Evolutionary conservation across 345 rosid species (phyloP).

Genomic region (Citrus medica): DNA sequence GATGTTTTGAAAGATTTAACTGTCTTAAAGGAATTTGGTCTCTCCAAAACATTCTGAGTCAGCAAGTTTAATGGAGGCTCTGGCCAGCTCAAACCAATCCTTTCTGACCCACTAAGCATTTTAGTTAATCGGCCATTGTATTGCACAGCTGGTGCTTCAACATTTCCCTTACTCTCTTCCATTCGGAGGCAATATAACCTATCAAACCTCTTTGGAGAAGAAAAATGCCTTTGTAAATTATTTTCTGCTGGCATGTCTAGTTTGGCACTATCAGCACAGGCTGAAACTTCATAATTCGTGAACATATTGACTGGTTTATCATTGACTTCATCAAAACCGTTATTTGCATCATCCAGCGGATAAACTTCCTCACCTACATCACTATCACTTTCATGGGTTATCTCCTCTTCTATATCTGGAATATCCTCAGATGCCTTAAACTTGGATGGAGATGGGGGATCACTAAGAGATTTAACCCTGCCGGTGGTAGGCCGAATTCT

Average conservation of each 20-base stretch:
- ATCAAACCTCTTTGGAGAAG: slow-evolving; percentile 56
- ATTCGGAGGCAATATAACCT: slow-evolving; percentile 55
- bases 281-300: slow-evolving; percentile 1
- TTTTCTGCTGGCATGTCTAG: slow-evolving; percentile 31
- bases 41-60: slow-evolving; percentile 54
- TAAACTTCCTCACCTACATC: slow-evolving; percentile 77
- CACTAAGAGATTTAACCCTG: slow-evolving; percentile 74
- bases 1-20: slow-evolving; percentile 43
- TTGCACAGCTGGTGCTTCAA: slow-evolving; percentile 16
- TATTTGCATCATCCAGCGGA: slow-evolving; percentile 62
- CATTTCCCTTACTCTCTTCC: slow-evolving; percentile 30
- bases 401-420: slow-evolving; percentile 66
- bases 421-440: slow-evolving; percentile 63
- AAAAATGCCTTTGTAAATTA: slow-evolving; percentile 50
- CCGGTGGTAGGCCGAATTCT: slow-evolving; percentile 44
- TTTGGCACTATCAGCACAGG: slow-evolving; percentile 16
- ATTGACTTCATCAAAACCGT: slow-evolving; percentile 18
- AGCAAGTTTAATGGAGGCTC: slow-evolving; percentile 73
- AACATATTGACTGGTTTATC: slow-evolving; percentile 10
- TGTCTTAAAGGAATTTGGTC: slow-evolving; percentile 60
- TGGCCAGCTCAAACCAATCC: slow-evolving; percentile 87
- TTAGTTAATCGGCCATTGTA: slow-evolving; percentile 34
- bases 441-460: slow-evolving; percentile 92
- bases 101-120: slow-evolving; percentile 69
- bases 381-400: slow-evolving; percentile 65